Evolutionary conservation across 495 filamentous ascomycete species (phyloP).

Genomic region (Aspergillus taichungensis): DNA sequence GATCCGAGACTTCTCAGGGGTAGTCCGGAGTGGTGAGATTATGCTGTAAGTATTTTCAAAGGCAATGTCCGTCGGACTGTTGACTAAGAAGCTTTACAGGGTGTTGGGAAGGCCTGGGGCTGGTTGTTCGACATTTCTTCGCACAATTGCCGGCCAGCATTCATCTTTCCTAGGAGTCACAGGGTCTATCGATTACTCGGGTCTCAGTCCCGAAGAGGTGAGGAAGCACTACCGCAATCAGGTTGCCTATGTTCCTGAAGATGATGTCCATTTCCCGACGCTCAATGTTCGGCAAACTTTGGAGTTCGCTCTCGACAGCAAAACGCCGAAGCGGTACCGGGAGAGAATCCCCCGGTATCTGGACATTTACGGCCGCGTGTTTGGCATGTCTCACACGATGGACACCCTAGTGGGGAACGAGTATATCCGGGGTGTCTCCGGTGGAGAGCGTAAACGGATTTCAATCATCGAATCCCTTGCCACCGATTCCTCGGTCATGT

Average conservation of each 20-base stretch:
- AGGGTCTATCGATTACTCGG: constrained; percentile 72
- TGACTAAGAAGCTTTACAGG: constrained; percentile 2
- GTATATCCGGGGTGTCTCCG: constrained; percentile 77
- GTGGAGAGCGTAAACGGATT: constrained; percentile 69
- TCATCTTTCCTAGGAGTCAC: constrained; percentile 68
- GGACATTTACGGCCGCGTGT: constrained; percentile 65
- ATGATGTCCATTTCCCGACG: constrained; percentile 73
- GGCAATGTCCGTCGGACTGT: too few species aligned
- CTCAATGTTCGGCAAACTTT: constrained; percentile 79
- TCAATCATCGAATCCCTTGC: constrained; percentile 49
- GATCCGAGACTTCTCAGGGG: constrained; percentile 54
- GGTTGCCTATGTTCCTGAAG: constrained; percentile 75
- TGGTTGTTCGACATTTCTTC: constrained; percentile 83
- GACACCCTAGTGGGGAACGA: constrained; percentile 77
- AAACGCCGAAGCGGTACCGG: constrained; percentile 62
- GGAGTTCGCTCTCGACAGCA: constrained; percentile 70
- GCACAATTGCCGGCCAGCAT: constrained; percentile 71
- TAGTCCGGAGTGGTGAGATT: constrained; percentile 65
- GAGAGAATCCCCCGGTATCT: constrained; percentile 58
- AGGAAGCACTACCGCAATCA: constrained; percentile 66
- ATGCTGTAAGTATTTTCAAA: constrained; percentile 39
- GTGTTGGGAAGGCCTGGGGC: constrained; percentile 79
- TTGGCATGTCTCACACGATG: constrained; percentile 75
- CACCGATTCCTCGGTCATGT: constrained; percentile 63
- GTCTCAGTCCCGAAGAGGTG: constrained; percentile 50